Evolutionary conservation across 805 yeast genomes (phyloP), one percentile per base, ranked within the genome.

Genomic region (Wickerhamomyces chaumierensis): DNA sequence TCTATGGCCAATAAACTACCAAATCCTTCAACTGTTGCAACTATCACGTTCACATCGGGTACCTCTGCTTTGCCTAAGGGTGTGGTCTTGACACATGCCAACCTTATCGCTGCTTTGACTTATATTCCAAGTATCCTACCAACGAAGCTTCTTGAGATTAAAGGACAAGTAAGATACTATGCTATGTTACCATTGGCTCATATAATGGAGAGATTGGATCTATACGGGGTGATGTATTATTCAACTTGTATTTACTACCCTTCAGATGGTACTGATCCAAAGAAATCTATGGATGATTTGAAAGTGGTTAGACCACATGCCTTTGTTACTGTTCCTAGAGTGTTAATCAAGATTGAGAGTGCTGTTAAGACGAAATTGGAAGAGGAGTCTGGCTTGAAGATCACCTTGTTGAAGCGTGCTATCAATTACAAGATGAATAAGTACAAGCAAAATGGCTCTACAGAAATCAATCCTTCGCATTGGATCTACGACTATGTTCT

Each of bases 31-130:
- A 51, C 45, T 2, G 41, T 56, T 4, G 60, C 66, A 42, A 69
- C 80, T 19, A 66, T 76, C 35, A 69, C 73, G 31, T 75, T 75
- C 53, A 75, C 81, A 4, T 71, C 78, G 0, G 81, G 81, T 18
- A 75, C 81, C 2, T 71, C 80, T 3, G 79, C 80, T 5, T 51
- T 65, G n/a, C 81, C 81, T 32, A 75, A 75, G 52, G 81, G 81
- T 25, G 81, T 69, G n/a, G 61, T 68, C 11, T 38, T 65, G 2
- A 57, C 70, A 8, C 80, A 75, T 31, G 47, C 49, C 4, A 63
- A 61, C 46, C 64, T 67, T 16, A 59, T 65, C 18, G 61, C 75
- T 5, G 55, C 57, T 3, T 62, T 72, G 17, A 29, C 41, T 11
- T 9, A 25, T 14, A 25, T 40, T 42, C 36, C 29, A 7, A 13